Evolutionary conservation across 345 rosid species (phyloP), one percentile per base, ranked within the genome.

Genomic region (Noccaea caerulescens): DNA sequence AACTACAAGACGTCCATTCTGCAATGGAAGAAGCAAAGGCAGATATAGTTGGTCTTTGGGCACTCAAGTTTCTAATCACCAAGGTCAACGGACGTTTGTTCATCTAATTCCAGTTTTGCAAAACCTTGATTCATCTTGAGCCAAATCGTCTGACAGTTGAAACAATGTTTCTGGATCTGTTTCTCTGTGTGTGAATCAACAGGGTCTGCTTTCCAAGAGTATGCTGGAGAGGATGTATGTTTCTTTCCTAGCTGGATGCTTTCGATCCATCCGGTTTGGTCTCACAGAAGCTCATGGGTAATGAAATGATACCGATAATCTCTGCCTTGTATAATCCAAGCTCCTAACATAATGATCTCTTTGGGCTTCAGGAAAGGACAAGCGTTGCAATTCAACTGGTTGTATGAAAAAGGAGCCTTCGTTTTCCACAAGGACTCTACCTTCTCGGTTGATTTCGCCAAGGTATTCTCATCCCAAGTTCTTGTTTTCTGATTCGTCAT

Each of bases 11-110:
- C 68, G 84, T 93, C 52, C 85, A 91, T 82, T 93, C 94, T 3
- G 83, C 97, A 71, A 53, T 93, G 84, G 97, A 91, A 81, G 97
- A 93, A 84, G 97, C 92, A 69, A 91, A 93, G 81, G 98, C 96
- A 45, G 97, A 93, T 72, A 91, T 93, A 53, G 98, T 88, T 80
- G 98, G 98, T 43, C 90, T 93, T 63, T 93, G 98, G 98, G 97
- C 98, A 12, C 83, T 93, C 38, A 91, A 73, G 73, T 88, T 91
- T 77, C 78, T 93, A 61, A 89, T 93, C 59, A 25, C 63, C 51
- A 82, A 84, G 96, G 98, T 91, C 6, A 42, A 20, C 9, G 1
- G 34, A 30, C 10, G 25, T 45, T 54, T 20, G 23, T 37, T 42
- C 63, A 34, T 54, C 11, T 43, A 14, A 14, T 12, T 68, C 20